These are phyloP conservation scores for Acarospora socialis DNA, from an alignment of 2,329 filamentous ascomycete genomes.

Conservation along the genomic window DNA sequence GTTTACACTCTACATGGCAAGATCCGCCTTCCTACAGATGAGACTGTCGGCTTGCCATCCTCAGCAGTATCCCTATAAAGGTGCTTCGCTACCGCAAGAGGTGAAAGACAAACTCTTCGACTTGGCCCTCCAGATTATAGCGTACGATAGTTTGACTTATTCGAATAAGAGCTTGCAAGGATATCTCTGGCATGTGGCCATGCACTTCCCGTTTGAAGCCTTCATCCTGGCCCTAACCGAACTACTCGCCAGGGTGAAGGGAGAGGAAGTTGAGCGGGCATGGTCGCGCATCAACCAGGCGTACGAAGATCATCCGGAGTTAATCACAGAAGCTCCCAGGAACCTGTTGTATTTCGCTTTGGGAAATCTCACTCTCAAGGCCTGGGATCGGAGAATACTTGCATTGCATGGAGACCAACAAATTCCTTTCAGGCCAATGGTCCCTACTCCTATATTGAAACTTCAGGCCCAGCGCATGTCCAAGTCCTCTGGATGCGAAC, in stretches of 20 bases:
- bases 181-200: conserved; percentile 33
- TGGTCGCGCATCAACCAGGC: conserved; percentile 34
- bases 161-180: conserved; percentile 25
- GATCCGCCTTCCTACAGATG: conserved; percentile 29
- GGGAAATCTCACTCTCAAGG: conserved; percentile 28
- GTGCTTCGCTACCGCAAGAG: conserved; percentile 18
- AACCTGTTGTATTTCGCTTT: conserved; percentile 30
- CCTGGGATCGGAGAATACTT: conserved; percentile 24
- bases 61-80: conserved; percentile 21
- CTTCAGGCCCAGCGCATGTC: background rate
- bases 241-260: conserved; percentile 24
- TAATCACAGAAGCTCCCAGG: conserved; percentile 22
- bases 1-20: conserved; percentile 30
- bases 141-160: conserved; percentile 27
- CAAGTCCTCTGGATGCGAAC: conserved; percentile 2
- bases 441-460: background rate
- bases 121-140: conserved; percentile 27
- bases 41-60: conserved; percentile 34
- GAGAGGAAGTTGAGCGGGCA: conserved; percentile 23
- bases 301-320: conserved; percentile 29
- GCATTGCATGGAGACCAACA: background rate
- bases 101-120: conserved; percentile 28
- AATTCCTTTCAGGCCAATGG: background rate
- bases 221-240: conserved; percentile 36
- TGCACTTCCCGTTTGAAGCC: conserved; percentile 38